Evolutionary conservation across 2,329 filamentous ascomycete genomes (phyloP), one percentile per base, ranked within the genome.

Genomic region (Elsinoe batatas): DNA sequence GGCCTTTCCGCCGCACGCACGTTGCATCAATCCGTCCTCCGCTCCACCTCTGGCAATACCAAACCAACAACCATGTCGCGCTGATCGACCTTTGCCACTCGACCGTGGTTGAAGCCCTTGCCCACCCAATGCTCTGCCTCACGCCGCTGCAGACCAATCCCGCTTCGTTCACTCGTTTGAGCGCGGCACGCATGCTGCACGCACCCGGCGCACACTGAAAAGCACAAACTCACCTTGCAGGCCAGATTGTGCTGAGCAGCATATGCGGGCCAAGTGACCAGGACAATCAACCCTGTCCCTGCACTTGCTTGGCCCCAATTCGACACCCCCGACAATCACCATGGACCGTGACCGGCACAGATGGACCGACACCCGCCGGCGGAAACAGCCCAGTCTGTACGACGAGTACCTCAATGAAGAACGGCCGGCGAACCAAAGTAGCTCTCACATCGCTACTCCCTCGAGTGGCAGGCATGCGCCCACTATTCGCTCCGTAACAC

Each of bases 401-500:
- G 65, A 67, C 56, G 63, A 66, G 51, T 66, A 63, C 57, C 62
- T 66, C 44, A 63, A 60, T 22, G 60, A 65, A 54, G 62, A 63
- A 20, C 59, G 60, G 17, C 49, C 56, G 8, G 38, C 56, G 22
- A 53, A 58, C 38, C 56, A 57, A 30, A 59, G 54, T 26, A 42
- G 20, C 12, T 54, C 56, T 17, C 37, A 51, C 8, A 54, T 36
- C 37, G 38, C 49, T 22, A 15, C 56, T 13, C 20, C 32, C 59
- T 59, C 55, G 51, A 64, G 59, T 22, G 59, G 59, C 32, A 43
- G 57, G 17, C 46, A 57, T 22, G 53, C 47, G 26, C 58, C 57
- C 60, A 79, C 78, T 44, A 79, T 84, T 64, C 81, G 84, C 60
- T 73, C 83, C 56, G 82, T 87, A 60, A 87, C 84, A 59, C 83